phyloP scores from a whole-genome alignment of 768 basidiomycete species.

The Trichaptum fuscoviolaceum region DNA sequence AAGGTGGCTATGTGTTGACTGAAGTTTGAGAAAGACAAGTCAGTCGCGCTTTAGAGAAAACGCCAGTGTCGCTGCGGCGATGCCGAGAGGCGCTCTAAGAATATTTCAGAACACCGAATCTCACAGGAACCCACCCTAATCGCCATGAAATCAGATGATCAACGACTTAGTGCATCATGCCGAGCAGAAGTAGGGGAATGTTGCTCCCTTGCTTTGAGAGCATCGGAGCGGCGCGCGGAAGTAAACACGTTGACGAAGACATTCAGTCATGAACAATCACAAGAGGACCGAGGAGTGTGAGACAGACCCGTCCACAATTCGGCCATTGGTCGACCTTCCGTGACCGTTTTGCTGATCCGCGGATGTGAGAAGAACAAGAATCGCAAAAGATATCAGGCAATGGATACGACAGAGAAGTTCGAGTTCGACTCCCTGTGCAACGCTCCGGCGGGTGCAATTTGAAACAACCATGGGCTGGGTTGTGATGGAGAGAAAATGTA shows the following conservation, averaged over 20 bases:
- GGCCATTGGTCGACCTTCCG: background rate
- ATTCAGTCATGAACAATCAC: background rate
- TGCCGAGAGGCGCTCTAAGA: background rate
- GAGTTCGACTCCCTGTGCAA: background rate
- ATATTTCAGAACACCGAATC: background rate
- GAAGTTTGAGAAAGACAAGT: background rate
- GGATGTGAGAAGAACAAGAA: background rate
- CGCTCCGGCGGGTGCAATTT: background rate
- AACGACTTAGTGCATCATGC: background rate
- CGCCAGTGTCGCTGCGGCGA: background rate
- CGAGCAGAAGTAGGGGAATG: background rate
- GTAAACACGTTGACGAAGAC: background rate
- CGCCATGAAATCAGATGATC: background rate
- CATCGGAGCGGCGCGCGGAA: background rate
- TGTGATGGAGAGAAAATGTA: background rate
- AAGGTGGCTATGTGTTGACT: background rate
- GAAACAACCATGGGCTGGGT: background rate
- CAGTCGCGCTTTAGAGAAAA: background rate
- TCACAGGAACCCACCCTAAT: background rate
- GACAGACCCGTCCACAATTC: background rate
- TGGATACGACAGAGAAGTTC: background rate
- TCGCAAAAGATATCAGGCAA: background rate
- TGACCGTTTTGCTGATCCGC: background rate
- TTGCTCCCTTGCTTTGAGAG: background rate
- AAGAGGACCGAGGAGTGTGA: background rate